Percentiles rank a stretch among this genome's conserved stretches.
Conservation (phyloP, 176 grass and related monocot genomes). For the Triticum timopheevii region DNA sequence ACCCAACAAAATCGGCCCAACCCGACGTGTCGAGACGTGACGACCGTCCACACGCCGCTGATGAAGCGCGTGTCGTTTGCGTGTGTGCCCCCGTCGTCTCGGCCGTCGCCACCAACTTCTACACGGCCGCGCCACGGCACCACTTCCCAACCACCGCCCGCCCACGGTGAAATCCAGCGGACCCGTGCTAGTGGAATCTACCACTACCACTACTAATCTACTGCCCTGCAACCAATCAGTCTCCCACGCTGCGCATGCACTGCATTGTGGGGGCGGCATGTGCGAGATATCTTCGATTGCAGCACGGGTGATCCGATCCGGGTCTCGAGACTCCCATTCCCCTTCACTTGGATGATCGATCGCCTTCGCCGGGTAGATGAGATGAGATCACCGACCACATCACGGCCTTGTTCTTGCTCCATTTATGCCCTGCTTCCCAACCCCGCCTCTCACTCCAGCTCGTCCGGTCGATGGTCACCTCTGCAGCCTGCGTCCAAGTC, state of each 20-base stretch:
- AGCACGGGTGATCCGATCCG: neutral
- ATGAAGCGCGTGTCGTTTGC: too few species aligned
- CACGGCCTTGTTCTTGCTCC: neutral
- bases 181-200: neutral
- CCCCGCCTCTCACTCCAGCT: neutral
- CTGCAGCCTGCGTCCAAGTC: neutral
- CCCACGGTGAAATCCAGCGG: neutral
- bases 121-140: neutral
- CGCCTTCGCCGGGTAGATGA: too few species aligned
- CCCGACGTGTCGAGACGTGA: neutral
- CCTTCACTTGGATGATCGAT: too few species aligned
- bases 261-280: neutral
- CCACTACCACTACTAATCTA: neutral
- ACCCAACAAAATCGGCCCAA: neutral
- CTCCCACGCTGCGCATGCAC: neutral
- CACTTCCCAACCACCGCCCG: neutral
- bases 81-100: neutral
- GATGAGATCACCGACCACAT: neutral
- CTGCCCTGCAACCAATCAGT: neutral
- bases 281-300: neutral
- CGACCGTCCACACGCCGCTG: neutral
- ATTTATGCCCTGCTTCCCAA: neutral
- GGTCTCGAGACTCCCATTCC: too few species aligned
- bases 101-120: neutral
- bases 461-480: neutral